Percentiles rank a stretch among this genome's conserved stretches.
These are phyloP conservation scores for Hibiscus syriacus DNA, from an alignment of 345 rosid genomes.

Conservation along the genomic window DNA sequence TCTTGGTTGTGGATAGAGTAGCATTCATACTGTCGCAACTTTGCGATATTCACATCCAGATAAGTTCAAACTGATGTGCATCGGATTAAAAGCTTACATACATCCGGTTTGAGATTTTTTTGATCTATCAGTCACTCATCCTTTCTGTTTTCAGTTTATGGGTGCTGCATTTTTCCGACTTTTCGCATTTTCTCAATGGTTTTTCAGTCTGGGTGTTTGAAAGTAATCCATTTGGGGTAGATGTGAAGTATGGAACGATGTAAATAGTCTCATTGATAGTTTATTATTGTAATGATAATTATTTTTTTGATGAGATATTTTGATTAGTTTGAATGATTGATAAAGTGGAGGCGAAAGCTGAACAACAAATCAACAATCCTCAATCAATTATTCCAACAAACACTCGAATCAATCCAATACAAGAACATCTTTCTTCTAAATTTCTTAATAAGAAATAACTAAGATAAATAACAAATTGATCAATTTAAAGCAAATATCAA, in stretches of 20 bases:
- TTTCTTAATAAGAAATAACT: too few relatives aligned
- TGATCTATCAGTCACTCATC: not conserved
- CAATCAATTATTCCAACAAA: not conserved
- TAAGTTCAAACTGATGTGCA: not conserved
- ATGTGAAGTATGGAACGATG: not conserved
- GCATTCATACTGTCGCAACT: not conserved
- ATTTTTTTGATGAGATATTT: not conserved
- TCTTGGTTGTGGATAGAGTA: not conserved
- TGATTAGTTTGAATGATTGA: not conserved
- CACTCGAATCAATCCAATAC: too few relatives aligned
- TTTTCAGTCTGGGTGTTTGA: not conserved
- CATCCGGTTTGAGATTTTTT: not conserved
- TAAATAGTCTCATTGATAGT: not conserved
- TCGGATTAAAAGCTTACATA: not conserved
- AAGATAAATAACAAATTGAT: conserved; percentile 2
- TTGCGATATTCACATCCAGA: not conserved
- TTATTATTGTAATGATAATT: not conserved
- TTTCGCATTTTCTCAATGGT: not conserved
- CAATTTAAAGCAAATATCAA: not conserved
- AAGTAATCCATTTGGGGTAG: not conserved
- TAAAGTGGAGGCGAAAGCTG: not conserved
- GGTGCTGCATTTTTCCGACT: not conserved
- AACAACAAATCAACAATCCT: not conserved
- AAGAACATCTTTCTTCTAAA: too few relatives aligned
- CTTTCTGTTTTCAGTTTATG: not conserved